phyloP scores from a whole-genome alignment of 176 grass and related monocot genomes.

The Musa beccarii region DNA sequence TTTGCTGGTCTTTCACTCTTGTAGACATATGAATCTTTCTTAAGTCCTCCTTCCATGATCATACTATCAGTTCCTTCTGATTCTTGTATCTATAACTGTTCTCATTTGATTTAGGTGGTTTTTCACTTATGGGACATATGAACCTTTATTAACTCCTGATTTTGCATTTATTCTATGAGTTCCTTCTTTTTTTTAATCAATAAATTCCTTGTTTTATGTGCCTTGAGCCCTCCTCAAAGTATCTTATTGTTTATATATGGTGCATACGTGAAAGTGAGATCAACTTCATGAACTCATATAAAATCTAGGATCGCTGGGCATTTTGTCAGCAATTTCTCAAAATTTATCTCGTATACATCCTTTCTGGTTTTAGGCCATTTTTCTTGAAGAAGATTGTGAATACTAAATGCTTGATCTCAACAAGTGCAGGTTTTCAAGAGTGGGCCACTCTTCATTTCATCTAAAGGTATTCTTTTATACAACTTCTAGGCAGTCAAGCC shows the following conservation, averaged over 20 bases:
- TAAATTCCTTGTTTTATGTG: background rate
- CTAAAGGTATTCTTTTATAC: constrained; percentile 46
- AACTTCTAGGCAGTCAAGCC: background rate
- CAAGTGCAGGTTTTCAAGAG: constrained; percentile 73
- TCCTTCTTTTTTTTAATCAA: background rate
- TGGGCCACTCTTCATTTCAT: constrained; percentile 85
- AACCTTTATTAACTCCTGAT: too few species aligned
- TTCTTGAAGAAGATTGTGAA: constrained; percentile 3
- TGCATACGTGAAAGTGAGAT: background rate
- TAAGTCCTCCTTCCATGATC: too few species aligned
- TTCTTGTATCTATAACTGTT: background rate
- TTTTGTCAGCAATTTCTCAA: too few species aligned
- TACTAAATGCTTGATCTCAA: constrained; percentile 17
- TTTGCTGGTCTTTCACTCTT: too few species aligned
- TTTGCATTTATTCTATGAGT: too few species aligned
- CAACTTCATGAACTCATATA: background rate
- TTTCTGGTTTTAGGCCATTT: background rate
- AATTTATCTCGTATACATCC: too few species aligned
- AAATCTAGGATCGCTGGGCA: too few species aligned
- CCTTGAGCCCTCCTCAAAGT: background rate
- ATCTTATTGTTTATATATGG: background rate
- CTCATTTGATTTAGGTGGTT: too few species aligned
- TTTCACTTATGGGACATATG: too few species aligned
- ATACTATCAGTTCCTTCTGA: too few species aligned
- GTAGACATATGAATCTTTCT: too few species aligned